Evolutionary conservation across 2,329 filamentous ascomycete species (phyloP), one percentile per base, ranked within the genome.

Genomic region (Pseudogymnoascus sp.): DNA sequence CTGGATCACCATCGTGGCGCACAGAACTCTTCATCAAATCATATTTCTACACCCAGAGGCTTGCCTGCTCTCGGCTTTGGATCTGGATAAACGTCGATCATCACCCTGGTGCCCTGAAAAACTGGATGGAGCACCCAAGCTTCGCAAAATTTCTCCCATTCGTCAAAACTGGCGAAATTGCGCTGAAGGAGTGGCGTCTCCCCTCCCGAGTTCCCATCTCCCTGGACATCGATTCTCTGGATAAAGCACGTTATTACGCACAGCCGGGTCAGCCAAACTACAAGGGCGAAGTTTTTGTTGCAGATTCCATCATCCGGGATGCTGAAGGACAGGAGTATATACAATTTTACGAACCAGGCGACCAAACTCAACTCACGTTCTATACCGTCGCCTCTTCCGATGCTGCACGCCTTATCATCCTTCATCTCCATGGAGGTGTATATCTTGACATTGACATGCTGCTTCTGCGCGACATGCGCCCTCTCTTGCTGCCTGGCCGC

Each of bases 71-170:
- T 55, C 31, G 44, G n/a, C 44, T 55, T 31, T 55, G 44, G 44
- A 31, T 55, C 27, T 55, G 44, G 44, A 55, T 55, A 17, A 31
- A 55, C n/a, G 27, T 31, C n/a, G 44, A 55, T 33, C 27, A 55
- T 12, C 44, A 55, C 5, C 27, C 44, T 2, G n/a, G 8, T 5
- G 44, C 44, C 44, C 31, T 55, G 17, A 33, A 27, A 55, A 15
- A 12, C 44, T 55, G 44, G 44, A 10, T 55, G 8, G 17, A 31
- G n/a, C 27, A 55, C 31, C 27, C 44, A 55, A 33, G 27, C 27
- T 55, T 55, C 8, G 27, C 44, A 7, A 55, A 55, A 27, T 55
- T 55, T n/a, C 44, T 55, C n/a, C n/a, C 44, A 55, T 55, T 55
- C n/a, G 10, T 55, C 44, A 27, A 55, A 17, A 55, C 44, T 17